These are phyloP conservation scores for Metarhizium anisopliae DNA, from an alignment of 2,329 filamentous ascomycete genomes.

Conservation along the genomic window DNA sequence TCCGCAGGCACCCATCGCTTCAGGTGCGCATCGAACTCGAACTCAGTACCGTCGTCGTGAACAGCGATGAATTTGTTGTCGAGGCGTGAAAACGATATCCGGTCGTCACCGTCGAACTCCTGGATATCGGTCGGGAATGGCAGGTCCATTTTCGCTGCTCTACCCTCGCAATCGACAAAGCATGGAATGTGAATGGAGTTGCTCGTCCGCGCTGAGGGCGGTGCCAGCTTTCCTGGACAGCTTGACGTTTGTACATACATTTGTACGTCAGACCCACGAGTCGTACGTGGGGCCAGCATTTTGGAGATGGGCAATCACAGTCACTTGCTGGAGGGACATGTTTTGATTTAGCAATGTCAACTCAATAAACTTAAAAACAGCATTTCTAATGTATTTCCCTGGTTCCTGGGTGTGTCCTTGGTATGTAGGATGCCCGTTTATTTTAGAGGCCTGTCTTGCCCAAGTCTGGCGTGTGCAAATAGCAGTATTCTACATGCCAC, in stretches of 20 bases:
- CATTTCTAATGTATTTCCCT: too few species aligned
- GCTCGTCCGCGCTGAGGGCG: neutral
- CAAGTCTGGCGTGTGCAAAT: too few species aligned
- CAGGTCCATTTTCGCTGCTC: conserved; percentile 19
- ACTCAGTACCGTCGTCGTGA: conserved; percentile 75
- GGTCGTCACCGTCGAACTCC: conserved; percentile 67
- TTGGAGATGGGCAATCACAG: neutral
- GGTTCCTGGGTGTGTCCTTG: too few species aligned
- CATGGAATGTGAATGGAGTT: neutral
- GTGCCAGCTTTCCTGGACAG: neutral
- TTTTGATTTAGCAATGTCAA: too few species aligned
- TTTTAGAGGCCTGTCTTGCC: too few species aligned
- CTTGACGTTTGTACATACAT: neutral
- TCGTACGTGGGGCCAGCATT: neutral
- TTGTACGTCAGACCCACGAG: conserved; percentile 3
- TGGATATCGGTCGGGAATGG: conserved; percentile 51
- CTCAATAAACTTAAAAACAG: too few species aligned
- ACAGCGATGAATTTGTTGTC: conserved; percentile 78
- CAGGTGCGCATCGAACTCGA: conserved; percentile 64
- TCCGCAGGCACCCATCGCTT: conserved; percentile 67
- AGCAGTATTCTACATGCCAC: too few species aligned
- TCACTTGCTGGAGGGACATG: neutral
- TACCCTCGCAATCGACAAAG: neutral
- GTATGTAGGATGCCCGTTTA: too few species aligned
- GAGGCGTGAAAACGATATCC: conserved; percentile 79